Conservation (phyloP, 2,329 filamentous ascomycete species). For the Trichoderma sp. region DNA sequence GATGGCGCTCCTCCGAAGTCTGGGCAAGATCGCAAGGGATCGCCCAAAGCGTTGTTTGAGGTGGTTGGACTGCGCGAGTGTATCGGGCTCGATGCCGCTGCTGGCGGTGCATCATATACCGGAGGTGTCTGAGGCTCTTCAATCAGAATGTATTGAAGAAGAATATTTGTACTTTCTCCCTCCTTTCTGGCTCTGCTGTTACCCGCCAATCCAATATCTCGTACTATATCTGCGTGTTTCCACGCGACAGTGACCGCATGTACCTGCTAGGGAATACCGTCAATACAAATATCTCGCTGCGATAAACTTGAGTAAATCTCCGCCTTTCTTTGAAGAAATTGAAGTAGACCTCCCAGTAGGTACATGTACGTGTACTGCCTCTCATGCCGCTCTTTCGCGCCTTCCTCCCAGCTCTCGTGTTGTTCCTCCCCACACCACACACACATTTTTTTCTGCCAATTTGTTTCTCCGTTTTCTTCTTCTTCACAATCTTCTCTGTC, state of each 20-base stretch:
- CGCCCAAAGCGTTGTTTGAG: slow-evolving; percentile 8
- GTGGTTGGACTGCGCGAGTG: slow-evolving; percentile 12
- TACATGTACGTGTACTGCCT: background rate
- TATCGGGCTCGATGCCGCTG: background rate
- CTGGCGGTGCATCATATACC: background rate
- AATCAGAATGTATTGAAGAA: background rate
- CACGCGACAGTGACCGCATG: too few relatives aligned
- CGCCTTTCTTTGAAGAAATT: background rate
- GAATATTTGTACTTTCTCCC: background rate
- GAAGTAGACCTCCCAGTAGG: background rate
- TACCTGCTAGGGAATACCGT: too few relatives aligned
- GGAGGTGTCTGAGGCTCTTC: background rate
- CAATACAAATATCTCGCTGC: background rate
- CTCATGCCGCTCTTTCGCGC: background rate
- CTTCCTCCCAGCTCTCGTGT: background rate
- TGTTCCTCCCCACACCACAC: background rate
- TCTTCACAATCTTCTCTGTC: background rate
- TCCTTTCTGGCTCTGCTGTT: background rate
- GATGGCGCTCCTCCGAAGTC: background rate
- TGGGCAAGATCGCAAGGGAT: background rate
- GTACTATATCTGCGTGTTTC: background rate
- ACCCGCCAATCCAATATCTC: background rate
- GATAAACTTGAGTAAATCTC: background rate
- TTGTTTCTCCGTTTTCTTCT: background rate
- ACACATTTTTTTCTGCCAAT: background rate